A percentile compares a stretch with the other conserved stretches of the same genome.
Conservation (phyloP, 805 yeast genomes). For the Starmerella apis region DNA sequence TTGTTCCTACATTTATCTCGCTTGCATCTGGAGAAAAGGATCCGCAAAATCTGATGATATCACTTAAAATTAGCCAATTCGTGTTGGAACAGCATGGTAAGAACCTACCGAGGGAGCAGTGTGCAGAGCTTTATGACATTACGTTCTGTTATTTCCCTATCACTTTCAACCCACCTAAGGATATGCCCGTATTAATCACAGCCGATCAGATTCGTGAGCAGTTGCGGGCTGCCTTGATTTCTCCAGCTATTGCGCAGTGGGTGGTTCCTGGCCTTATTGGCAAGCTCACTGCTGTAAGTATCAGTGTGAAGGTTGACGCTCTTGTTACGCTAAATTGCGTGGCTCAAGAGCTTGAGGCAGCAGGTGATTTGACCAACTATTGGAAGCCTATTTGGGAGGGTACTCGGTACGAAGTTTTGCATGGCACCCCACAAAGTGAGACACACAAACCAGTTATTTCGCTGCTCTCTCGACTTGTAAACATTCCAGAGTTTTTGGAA, state of each 20-base stretch:
- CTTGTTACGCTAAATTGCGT: slow-evolving; percentile 52
- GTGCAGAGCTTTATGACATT: slow-evolving; percentile 70
- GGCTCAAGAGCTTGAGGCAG: slow-evolving; percentile 40
- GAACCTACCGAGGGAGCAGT: slow-evolving; percentile 34
- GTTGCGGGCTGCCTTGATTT: slow-evolving; percentile 51
- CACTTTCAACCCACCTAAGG: slow-evolving; percentile 80
- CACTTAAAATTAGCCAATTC: slow-evolving; percentile 47
- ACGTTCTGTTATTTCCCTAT: slow-evolving; percentile 94
- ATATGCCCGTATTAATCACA: slow-evolving; percentile 77
- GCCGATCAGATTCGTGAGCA: slow-evolving; percentile 56
- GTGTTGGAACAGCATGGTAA: slow-evolving; percentile 37
- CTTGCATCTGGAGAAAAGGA: slow-evolving; percentile 85
- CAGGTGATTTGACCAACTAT: slow-evolving; percentile 41
- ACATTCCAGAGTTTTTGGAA: slow-evolving; percentile 32
- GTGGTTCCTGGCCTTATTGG: slow-evolving; percentile 68
- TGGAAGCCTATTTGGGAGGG: slow-evolving; percentile 82
- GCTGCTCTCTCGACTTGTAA: slow-evolving; percentile 22
- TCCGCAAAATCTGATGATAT: slow-evolving; percentile 70
- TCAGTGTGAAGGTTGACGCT: slow-evolving; percentile 52
- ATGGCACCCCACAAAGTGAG: slow-evolving; percentile 50
- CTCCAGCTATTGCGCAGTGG: slow-evolving; percentile 59
- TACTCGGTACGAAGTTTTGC: slow-evolving; percentile 77
- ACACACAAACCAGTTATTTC: slow-evolving; percentile 21
- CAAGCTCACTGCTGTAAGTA: slow-evolving; percentile 44
- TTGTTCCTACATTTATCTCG: slow-evolving; percentile 50